Conservation (phyloP, 495 filamentous ascomycete species). For the Achaetomiella virescens region DNA sequence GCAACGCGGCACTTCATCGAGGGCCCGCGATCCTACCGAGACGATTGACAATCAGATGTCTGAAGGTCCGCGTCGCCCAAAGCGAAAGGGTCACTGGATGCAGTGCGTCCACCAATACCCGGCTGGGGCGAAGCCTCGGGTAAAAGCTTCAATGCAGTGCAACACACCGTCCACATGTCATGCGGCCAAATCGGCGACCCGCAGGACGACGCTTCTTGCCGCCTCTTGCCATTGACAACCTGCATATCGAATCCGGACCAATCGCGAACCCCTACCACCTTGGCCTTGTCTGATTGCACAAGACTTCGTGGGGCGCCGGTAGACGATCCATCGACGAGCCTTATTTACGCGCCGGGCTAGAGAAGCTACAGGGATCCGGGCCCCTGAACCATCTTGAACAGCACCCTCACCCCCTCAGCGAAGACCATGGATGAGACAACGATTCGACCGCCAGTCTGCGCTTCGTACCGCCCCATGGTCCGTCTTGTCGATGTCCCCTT, state of each 20-base stretch:
- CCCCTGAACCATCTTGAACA: conserved; percentile 22
- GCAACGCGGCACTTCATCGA: conserved; percentile 24
- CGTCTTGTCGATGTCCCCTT: conserved; percentile 13
- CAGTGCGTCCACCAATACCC: conserved; percentile 26
- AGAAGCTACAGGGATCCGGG: conserved; percentile 33
- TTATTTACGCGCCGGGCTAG: conserved; percentile 46
- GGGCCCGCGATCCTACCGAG: conserved; percentile 3
- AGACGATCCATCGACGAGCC: conserved; percentile 38
- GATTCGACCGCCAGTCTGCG: conserved; percentile 16
- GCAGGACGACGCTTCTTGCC: conserved; percentile 11
- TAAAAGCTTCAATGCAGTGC: conserved; percentile 29
- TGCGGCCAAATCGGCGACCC: conserved; percentile 37
- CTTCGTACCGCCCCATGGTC: conserved; percentile 32
- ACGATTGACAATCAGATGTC: neutral
- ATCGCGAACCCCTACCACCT: conserved; percentile 31
- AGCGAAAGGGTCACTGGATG: conserved; percentile 14
- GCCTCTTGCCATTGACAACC: conserved; percentile 9
- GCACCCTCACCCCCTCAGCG: conserved; percentile 12
- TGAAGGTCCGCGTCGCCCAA: neutral
- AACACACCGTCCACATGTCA: conserved; percentile 30
- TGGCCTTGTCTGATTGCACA: conserved; percentile 40
- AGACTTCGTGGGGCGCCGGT: conserved; percentile 31
- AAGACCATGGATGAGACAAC: neutral
- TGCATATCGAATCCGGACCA: conserved; percentile 32
- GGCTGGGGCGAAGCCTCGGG: conserved; percentile 22